Evolutionary conservation across 192 early-diverging fungal genomes (phyloP), one percentile per base, ranked within the genome.

Genomic region (Radiomyces spectabilis): DNA sequence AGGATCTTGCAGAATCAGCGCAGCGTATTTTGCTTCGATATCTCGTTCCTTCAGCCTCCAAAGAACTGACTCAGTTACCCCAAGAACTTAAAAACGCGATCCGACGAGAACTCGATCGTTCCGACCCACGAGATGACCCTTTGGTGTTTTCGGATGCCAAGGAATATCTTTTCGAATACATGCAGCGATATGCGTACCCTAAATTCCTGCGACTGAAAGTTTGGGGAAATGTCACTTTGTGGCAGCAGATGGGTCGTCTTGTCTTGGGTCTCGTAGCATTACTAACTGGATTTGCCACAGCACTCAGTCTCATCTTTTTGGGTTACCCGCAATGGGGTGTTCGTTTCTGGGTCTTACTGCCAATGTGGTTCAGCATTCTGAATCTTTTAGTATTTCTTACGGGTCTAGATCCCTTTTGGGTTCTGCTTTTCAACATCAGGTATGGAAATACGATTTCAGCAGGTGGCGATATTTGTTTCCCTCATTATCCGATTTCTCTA

Each of bases 71-170:
- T 0, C 55, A 65, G 4, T 35, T 84, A 43, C 76, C 82, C 2
- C 16, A 10, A 2, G 30, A 18, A 3, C 30, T 62, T 8, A 53
- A 48, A 32, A 25, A 47, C n/a, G 42, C 51, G 8, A 15, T 55
- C 2, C 52, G 52, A 0, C 13, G 40, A 5, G 55, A 43, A 37
- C 25, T 54, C 0, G 33, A 48, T 19, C 42, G 45, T 24, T 43
- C 42, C 0, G 60, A 54, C 1, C 32, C 41, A 2, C 40, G 74
- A 6, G 76, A 73, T 41, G 73, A 78, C 53, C 74, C 76, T 8
- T 49, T 51, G 18, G 68, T 84, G 3, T 84, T 74, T 61, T 42
- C 64, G 1, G 82, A 81, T 41, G 79, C 79, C n/a, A 75, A 78
- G 18, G 63, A 79, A 29, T 64, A 70, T 57, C 55, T 73, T 16